These are phyloP conservation scores for Mesotaenium endlicherianum DNA, from an alignment of 139 green algal species.

Conservation along the genomic window DNA sequence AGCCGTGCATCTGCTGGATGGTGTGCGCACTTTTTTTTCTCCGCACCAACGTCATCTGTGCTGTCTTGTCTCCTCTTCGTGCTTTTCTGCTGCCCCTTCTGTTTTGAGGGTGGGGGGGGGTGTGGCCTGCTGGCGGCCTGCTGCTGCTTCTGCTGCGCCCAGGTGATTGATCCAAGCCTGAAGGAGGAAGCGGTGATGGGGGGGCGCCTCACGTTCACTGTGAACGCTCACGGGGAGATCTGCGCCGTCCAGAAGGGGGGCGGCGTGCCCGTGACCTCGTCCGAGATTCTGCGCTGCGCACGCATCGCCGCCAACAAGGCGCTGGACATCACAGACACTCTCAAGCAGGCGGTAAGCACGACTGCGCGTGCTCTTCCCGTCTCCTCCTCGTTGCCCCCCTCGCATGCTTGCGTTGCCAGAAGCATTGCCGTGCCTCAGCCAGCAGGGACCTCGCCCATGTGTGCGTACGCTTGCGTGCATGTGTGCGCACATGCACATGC, in stretches of 20 bases:
- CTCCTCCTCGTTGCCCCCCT: neutral
- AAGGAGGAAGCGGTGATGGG: slow-evolving; percentile 68
- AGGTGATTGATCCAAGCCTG: slow-evolving; percentile 71
- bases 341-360: neutral
- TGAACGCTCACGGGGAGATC: slow-evolving; percentile 70
- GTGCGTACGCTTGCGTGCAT: neutral
- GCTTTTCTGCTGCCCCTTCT: no score
- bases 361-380: neutral
- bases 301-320: slow-evolving; percentile 27
- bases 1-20: no score
- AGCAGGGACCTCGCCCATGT: neutral
- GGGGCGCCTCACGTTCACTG: slow-evolving; percentile 44
- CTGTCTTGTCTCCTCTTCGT: no score
- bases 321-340: slow-evolving; percentile 17
- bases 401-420: neutral
- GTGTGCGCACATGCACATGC: neutral
- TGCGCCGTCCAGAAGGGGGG: slow-evolving; percentile 76
- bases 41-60: no score
- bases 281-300: slow-evolving; percentile 30
- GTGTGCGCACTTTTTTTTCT: no score
- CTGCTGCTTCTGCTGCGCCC: neutral
- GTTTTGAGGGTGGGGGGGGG: no score
- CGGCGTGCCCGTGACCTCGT: slow-evolving; percentile 59
- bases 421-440: no score
- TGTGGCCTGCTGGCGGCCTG: no score